Evolutionary conservation across 495 filamentous ascomycete species (phyloP), one percentile per base, ranked within the genome.

Genomic region (Cudoniella acicularis): DNA sequence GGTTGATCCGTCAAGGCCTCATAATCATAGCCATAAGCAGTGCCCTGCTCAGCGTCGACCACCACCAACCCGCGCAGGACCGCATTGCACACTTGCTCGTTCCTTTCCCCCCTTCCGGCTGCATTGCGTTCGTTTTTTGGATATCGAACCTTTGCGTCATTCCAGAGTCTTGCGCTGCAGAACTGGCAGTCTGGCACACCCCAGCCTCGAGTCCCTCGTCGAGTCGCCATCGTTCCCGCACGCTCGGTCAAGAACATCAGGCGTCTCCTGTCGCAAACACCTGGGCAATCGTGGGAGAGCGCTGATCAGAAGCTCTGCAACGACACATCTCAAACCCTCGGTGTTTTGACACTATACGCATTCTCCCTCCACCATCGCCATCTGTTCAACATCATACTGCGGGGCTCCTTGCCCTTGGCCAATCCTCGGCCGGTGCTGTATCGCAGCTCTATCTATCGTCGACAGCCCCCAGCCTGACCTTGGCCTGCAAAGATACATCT

Each of bases 181-280:
- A n/a, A n/a, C n/a, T n/a, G n/a, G n/a, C n/a, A n/a, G n/a, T n/a
- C n/a, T n/a, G n/a, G n/a, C n/a, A n/a, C n/a, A n/a, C n/a, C n/a
- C n/a, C n/a, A n/a, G n/a, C n/a, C n/a, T n/a, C n/a, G n/a, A n/a
- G n/a, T n/a, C n/a, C n/a, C n/a, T n/a, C n/a, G n/a, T n/a, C 49
- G 16, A 16, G 25, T 22, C 11, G 13, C n/a, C 42, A 47, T 17
- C 10, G 36, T 58, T 27, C 24, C 47, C 23, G 21, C 21, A 47
- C 57, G 57, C 56, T 66, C 60, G 59, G 56, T 41, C 49, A 18
- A 13, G 1, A n/a, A 53, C 26, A 46, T 62, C 60, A 40, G 48
- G 59, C 63, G 42, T 17, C 2, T 59, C 20, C 46, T 62, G 63
- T 65, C 63, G 49, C 63, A 57, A 59, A 59, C 25, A 17, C 36